Evolutionary conservation across 352 stramenopile species (phyloP), one percentile per base, ranked within the genome.

Genomic region (Globisporangium cylindrosporum): DNA sequence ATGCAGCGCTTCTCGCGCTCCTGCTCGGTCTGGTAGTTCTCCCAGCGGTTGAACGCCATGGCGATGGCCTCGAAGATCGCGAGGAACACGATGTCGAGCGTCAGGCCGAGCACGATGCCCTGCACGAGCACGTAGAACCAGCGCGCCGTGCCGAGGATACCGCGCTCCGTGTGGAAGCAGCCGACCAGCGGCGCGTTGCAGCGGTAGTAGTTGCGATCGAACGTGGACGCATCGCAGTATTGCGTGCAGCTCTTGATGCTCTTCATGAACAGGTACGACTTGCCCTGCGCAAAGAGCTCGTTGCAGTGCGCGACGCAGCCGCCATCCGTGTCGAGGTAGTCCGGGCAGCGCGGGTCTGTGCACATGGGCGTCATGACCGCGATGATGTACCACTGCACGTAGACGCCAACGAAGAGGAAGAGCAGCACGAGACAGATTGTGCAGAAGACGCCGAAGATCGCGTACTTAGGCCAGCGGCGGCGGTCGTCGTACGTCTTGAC

Each of bases 371-470:
- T 89, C 81, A 89, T 89, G 32, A 89, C 79, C 22, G 81, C 81
- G 56, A 89, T 75, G 64, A 89, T 87, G 70, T 89, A 89, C 81
- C 81, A 89, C 67, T 89, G 81, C 43, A 84, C 78, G 70, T 89
- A 89, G 34, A 84, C 51, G 59, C 77, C 77, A 41, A 89, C 79
- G 54, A 89, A 80, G 8, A 82, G 57, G 66, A 88, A 87, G 48
- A 88, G 67, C 51, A 89, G 56, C 65, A 86, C 61, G 48, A 85
- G 76, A 38, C 77, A 85, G 5, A 81, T 29, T 25, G 80, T 63
- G 63, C 77, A 87, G 67, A 89, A 86, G 53, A 84, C 49, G 18
- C 38, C 62, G 65, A 86, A 88, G 59, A 80, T 76, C 12, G 70
- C 72, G 69, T 86, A 89, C 67, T 89, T 88, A 22, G 78, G 75